These are phyloP conservation scores for Triangularia verruculosa DNA, from an alignment of 2,329 filamentous ascomycete species.

Conservation along the genomic window DNA sequence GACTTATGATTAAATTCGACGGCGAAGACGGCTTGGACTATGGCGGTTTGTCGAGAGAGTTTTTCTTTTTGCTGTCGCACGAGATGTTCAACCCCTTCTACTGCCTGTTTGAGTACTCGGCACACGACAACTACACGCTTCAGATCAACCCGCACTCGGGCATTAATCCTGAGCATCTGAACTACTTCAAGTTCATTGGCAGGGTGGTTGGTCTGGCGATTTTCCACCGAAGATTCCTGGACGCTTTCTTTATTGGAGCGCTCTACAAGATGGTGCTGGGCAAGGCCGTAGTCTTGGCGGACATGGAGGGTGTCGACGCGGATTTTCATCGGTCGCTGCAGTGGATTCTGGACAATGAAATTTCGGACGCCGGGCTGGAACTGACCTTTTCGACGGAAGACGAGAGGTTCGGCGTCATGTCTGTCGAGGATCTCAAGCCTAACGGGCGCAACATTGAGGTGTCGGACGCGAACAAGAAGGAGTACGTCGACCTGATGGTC, in stretches of 20 bases:
- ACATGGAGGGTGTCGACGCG: constrained; percentile 99
- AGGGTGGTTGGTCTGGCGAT: constrained; percentile 95
- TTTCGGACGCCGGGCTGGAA: constrained; percentile 85
- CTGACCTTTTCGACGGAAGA: constrained; percentile 97
- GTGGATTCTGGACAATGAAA: constrained; percentile 98
- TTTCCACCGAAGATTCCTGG: constrained; percentile 95
- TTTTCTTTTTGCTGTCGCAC: constrained; percentile 98
- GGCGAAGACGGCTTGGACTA: constrained; percentile 98
- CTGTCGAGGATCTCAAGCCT: constrained; percentile 90
- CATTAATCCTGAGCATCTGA: constrained; percentile 98
- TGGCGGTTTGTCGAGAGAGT: constrained; percentile 94
- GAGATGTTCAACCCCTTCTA: constrained; percentile 99
- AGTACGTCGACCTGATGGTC: constrained; percentile 97
- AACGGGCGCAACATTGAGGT: constrained; percentile 89
- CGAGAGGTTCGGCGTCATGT: constrained; percentile 91
- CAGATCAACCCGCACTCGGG: constrained; percentile 99
- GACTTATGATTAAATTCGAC: constrained; percentile 99
- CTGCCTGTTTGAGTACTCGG: constrained; percentile 98
- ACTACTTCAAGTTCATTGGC: constrained; percentile 99
- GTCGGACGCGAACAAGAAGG: constrained; percentile 97
- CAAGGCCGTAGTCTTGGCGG: constrained; percentile 85
- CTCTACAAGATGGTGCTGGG: constrained; percentile 99
- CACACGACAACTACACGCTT: constrained; percentile 99
- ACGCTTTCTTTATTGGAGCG: constrained; percentile 98
- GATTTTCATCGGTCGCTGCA: constrained; percentile 95